phyloP scores from a whole-genome alignment of 1,139 yeast genomes.

The Pichia sp. region DNA sequence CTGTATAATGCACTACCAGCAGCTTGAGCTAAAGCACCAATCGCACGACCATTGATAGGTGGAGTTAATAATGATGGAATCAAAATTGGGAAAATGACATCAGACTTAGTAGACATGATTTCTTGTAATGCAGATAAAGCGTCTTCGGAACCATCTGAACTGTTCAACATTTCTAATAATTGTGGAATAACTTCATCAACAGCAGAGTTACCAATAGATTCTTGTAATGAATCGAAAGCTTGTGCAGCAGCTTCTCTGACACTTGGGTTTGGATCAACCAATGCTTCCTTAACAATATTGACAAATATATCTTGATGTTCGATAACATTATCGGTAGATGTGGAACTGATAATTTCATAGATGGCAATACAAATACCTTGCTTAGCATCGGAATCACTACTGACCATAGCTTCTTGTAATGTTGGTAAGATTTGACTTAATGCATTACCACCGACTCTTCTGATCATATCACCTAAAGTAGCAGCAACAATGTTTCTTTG shows the following conservation, averaged over 20 bases:
- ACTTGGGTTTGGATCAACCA: slow-evolving; percentile 67
- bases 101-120: slow-evolving; percentile 88
- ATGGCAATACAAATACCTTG: slow-evolving; percentile 97
- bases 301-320: slow-evolving; percentile 72
- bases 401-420: slow-evolving; percentile 61
- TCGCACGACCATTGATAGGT: slow-evolving; percentile 86
- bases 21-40: slow-evolving; percentile 86
- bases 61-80: slow-evolving; percentile 81
- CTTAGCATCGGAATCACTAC: slow-evolving; percentile 74
- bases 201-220: slow-evolving; percentile 77
- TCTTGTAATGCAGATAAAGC: slow-evolving; percentile 90
- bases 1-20: slow-evolving; percentile 84
- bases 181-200: slow-evolving; percentile 89
- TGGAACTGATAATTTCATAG: slow-evolving; percentile 77
- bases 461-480: slow-evolving; percentile 92
- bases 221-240: slow-evolving; percentile 87
- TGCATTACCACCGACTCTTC: slow-evolving; percentile 92
- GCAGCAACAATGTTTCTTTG: slow-evolving; percentile 91
- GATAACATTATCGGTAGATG: slow-evolving; percentile 59
- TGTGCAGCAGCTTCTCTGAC: slow-evolving; percentile 92
- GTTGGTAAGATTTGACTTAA: slow-evolving; percentile 84
- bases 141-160: slow-evolving; percentile 59
- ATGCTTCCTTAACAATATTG: slow-evolving; percentile 71
- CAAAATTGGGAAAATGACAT: slow-evolving; percentile 89
- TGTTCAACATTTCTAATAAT: slow-evolving; percentile 67